Conservation (phyloP, 768 basidiomycete genomes). For the Tricholoma terreum region DNA sequence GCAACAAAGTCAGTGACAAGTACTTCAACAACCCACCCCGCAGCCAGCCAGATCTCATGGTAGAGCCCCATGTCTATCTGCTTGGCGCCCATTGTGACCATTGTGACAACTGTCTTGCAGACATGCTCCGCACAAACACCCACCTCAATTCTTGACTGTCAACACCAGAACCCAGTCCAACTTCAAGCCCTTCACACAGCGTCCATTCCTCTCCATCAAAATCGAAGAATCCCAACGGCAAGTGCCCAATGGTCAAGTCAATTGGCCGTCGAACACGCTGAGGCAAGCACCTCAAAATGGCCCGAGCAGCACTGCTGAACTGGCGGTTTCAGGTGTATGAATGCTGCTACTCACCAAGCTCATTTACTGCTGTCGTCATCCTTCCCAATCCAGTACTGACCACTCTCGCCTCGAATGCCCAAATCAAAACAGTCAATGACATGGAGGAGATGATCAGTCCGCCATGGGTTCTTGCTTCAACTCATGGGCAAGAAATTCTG, state of each 20-base stretch:
- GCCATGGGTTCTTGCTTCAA: slow-evolving; percentile 11
- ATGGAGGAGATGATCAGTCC: slow-evolving; percentile 1
- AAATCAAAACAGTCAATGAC: slow-evolving; percentile 14
- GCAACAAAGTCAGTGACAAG: slow-evolving; percentile 24
- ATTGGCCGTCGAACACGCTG: slow-evolving; percentile 10
- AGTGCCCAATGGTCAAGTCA: slow-evolving; percentile 12
- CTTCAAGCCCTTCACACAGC: not conserved
- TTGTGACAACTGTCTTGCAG: not conserved
- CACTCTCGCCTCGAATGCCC: slow-evolving; percentile 18
- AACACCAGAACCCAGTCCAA: not conserved
- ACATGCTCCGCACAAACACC: not conserved
- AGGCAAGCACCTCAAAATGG: slow-evolving; percentile 13
- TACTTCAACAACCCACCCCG: slow-evolving; percentile 31
- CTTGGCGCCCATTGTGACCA: not conserved
- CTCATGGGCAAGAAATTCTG: slow-evolving; percentile 22
- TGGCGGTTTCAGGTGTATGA: slow-evolving; percentile 14
- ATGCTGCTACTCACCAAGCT: slow-evolving; percentile 4
- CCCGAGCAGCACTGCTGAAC: not conserved
- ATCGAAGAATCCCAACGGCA: slow-evolving; percentile 19
- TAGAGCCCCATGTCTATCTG: no score
- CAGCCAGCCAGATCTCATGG: no score
- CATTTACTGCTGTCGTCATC: slow-evolving; percentile 11
- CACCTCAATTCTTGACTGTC: not conserved
- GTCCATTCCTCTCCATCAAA: slow-evolving; percentile 8
- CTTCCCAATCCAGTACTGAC: slow-evolving; percentile 26